Evolutionary conservation across 768 basidiomycete genomes (phyloP), one percentile per base, ranked within the genome.

Genomic region (Cystobasidium onofrii): DNA sequence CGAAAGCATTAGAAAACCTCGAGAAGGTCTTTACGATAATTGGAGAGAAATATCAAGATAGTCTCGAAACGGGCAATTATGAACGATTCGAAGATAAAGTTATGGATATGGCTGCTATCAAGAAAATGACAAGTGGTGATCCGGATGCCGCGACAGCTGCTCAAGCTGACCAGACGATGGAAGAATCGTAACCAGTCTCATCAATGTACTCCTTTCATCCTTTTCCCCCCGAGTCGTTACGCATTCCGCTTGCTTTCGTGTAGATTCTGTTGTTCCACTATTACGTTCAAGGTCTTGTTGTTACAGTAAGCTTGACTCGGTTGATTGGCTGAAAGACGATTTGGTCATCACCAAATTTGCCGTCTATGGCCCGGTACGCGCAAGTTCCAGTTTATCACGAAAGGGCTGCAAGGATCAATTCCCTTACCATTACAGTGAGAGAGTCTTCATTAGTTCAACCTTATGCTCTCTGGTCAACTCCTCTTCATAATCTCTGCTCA

Each of bases 1-100:
- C 64, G 36, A 54, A 70, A 29, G 79, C 79, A 46, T 67, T 78
- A 10, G 66, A 76, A 73, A 75, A 79, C 64, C 57, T 78, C 72
- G 79, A 79, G 29, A 33, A 36, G 36, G 34, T 78, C 50, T 62
- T 75, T 29, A 36, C 43, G 10, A 60, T 61, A 23, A 70, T 79
- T 43, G 66, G 64, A 23, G 73, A 75, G 4, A 36, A 73, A 69
- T 79, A 78, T 76, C 44, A 73, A 27, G 76, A 54, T 1, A 57
- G 76, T 20, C 66, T 78, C 33, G 72, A 46, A 10, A n/a, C 10
- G 0, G 76, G 74, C 25, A 75, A 79, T 65, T 79, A 76, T 63
- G 76, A 61, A 31, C 46, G 41, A n/a, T 54, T 69, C 60, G 77
- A 76, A 52, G 76, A 75, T 34, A 31, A 57, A 12, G 54, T 44